Conservation (phyloP, 2,329 filamentous ascomycete genomes). For the Ceratocystis diversiconidia region DNA sequence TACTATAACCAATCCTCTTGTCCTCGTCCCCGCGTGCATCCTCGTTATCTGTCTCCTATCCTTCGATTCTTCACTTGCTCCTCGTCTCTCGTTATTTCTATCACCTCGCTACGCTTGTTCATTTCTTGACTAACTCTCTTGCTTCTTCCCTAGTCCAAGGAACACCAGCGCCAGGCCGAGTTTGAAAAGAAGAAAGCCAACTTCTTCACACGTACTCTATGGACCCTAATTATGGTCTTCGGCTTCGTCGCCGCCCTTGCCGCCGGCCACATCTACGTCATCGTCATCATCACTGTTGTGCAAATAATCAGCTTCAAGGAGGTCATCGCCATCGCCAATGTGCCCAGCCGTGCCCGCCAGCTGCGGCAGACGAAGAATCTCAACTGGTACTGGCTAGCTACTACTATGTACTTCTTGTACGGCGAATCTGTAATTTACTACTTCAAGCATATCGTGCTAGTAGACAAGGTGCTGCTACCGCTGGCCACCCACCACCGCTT, state of each 20-base stretch:
- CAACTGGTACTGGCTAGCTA: slow-evolving; percentile 99
- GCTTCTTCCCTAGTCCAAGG: neutral
- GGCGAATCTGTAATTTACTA: slow-evolving; percentile 99
- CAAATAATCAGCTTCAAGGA: slow-evolving; percentile 99
- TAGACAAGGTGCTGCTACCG: slow-evolving; percentile 82
- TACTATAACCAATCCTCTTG: neutral
- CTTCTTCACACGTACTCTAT: slow-evolving; percentile 91
- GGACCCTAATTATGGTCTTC: slow-evolving; percentile 95
- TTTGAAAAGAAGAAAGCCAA: slow-evolving; percentile 99
- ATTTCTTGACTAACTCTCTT: slow-evolving; percentile 19
- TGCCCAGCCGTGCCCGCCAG: slow-evolving; percentile 79
- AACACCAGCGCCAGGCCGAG: slow-evolving; percentile 32
- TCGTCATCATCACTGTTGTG: slow-evolving; percentile 78
- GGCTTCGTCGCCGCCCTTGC: slow-evolving; percentile 86
- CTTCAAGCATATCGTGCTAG: slow-evolving; percentile 95
- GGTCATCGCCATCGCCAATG: slow-evolving; percentile 93
- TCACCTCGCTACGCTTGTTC: neutral
- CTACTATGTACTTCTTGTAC: slow-evolving; percentile 98
- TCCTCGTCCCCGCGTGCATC: no score
- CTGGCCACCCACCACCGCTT: slow-evolving; percentile 95
- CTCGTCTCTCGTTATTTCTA: no score
- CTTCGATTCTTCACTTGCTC: no score
- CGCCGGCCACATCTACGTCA: slow-evolving; percentile 94
- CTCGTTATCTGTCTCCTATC: no score
- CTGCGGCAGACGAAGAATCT: slow-evolving; percentile 88